Percentiles rank a stretch among this genome's conserved stretches.
phyloP scores from a whole-genome alignment of 1,284 basidiomycete species.

The Leccinum pachyderme region DNA sequence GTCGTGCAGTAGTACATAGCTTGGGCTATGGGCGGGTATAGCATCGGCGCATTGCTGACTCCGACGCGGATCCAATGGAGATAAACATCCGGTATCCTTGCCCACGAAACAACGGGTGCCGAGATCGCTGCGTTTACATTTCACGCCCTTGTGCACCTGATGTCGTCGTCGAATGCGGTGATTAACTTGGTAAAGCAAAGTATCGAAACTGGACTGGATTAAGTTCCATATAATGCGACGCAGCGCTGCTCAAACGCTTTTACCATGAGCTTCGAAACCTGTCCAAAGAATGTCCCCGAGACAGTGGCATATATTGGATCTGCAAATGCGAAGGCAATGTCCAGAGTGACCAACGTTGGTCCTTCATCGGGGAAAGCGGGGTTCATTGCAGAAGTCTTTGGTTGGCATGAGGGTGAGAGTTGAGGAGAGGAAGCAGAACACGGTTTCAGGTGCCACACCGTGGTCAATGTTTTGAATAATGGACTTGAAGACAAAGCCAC shows the following conservation, averaged over 20 bases:
- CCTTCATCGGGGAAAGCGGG: slow-evolving; percentile 27
- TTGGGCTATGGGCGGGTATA: too few species aligned
- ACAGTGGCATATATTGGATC: slow-evolving; percentile 85
- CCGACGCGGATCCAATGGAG: neutral
- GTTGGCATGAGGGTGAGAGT: slow-evolving; percentile 24
- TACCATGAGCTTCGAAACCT: slow-evolving; percentile 88
- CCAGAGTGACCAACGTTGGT: slow-evolving; percentile 75
- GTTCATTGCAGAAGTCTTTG: slow-evolving; percentile 3
- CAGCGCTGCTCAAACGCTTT: slow-evolving; percentile 89
- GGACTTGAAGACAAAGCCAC: slow-evolving; percentile 80
- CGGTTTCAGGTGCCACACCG: slow-evolving; percentile 78
- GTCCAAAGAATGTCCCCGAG: slow-evolving; percentile 81
- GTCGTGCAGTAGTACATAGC: too few species aligned
- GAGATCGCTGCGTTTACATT: neutral
- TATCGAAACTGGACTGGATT: neutral
- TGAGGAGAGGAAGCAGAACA: slow-evolving; percentile 47
- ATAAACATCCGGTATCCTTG: neutral
- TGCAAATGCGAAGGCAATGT: slow-evolving; percentile 83
- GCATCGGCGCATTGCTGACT: neutral
- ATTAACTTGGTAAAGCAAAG: neutral
- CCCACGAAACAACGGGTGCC: neutral
- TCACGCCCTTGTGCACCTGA: neutral
- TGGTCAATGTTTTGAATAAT: slow-evolving; percentile 83
- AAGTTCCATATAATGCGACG: slow-evolving; percentile 61
- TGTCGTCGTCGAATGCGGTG: neutral